Conservation (phyloP, 768 basidiomycete species). For the Xerocomus spinulosus region DNA sequence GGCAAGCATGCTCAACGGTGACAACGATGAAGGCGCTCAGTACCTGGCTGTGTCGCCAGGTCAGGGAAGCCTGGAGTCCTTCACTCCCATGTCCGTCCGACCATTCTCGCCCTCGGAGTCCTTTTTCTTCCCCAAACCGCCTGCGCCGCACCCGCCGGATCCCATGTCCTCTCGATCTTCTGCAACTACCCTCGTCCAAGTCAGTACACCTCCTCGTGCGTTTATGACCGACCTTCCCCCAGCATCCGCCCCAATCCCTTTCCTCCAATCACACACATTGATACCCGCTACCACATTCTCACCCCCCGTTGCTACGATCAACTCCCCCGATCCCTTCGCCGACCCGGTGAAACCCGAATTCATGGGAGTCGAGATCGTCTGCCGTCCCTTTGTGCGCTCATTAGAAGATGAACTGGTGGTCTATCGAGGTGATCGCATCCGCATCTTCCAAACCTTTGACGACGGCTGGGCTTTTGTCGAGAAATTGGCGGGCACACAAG, state of each 20-base stretch:
- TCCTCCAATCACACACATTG: conserved; percentile 8
- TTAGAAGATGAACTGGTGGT: conserved; percentile 59
- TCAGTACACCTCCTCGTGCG: conserved; percentile 14
- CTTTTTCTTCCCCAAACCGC: conserved; percentile 67
- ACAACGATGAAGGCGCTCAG: conserved; percentile 37
- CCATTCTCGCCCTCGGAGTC: conserved; percentile 66
- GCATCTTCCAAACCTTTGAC: conserved; percentile 51
- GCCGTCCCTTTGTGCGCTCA: conserved; percentile 52
- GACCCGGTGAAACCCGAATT: conserved; percentile 33
- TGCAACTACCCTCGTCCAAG: conserved; percentile 16
- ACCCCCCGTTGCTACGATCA: not conserved
- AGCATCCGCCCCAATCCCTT: conserved; percentile 11
- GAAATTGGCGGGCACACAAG: conserved; percentile 26
- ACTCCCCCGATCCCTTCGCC: conserved; percentile 32
- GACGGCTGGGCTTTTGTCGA: conserved; percentile 71
- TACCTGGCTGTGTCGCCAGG: conserved; percentile 34
- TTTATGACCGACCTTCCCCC: conserved; percentile 11
- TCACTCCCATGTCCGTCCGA: conserved; percentile 56
- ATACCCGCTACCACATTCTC: not conserved
- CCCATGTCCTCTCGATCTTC: conserved; percentile 12
- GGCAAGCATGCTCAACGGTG: conserved; percentile 36
- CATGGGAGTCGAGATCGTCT: conserved; percentile 44
- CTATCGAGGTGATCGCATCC: conserved; percentile 46
- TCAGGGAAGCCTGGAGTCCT: conserved; percentile 16
- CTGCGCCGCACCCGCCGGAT: conserved; percentile 17